A percentile compares a stretch with the other conserved stretches of the same genome.
Evolutionary conservation across 345 rosid species (phyloP).

Genomic region (Anastatica hierochuntica): DNA sequence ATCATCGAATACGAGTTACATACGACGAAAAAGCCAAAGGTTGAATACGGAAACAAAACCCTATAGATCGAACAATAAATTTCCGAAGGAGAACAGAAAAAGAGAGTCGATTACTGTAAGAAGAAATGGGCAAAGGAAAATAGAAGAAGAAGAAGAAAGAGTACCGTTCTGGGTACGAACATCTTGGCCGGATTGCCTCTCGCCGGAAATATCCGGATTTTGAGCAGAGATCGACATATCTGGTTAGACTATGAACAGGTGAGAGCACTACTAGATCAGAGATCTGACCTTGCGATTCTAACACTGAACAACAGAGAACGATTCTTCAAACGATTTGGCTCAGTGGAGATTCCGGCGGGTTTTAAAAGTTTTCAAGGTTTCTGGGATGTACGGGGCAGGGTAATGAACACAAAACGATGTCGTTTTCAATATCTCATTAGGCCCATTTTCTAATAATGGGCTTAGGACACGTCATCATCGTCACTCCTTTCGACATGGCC

Average conservation of each 20-base stretch:
- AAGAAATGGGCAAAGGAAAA: background rate
- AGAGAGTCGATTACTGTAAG: background rate
- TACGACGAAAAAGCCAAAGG: background rate
- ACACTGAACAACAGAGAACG: constrained; percentile 5
- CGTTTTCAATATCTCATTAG: too few species aligned
- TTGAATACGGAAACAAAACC: constrained; percentile 5
- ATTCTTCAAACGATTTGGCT: constrained; percentile 17
- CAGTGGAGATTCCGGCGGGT: constrained; percentile 19
- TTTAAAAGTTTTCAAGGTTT: constrained; percentile 21
- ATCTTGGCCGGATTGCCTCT: constrained; percentile 87
- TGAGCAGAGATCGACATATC: constrained; percentile 52
- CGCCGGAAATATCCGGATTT: constrained; percentile 82
- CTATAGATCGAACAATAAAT: constrained; percentile 15
- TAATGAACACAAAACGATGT: background rate
- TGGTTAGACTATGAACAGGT: background rate
- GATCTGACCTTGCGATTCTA: constrained; percentile 10
- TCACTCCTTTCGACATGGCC: too few species aligned
- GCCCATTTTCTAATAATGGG: too few species aligned
- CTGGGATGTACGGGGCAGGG: constrained; percentile 12
- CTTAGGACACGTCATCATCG: too few species aligned
- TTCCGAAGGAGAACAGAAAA: background rate
- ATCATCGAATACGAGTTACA: background rate
- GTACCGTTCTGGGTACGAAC: constrained; percentile 95
- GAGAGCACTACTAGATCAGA: constrained; percentile 27
- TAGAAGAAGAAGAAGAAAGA: background rate